These are phyloP conservation scores for Fusarium sp. DNA, from an alignment of 2,329 filamentous ascomycete species.

Conservation along the genomic window DNA sequence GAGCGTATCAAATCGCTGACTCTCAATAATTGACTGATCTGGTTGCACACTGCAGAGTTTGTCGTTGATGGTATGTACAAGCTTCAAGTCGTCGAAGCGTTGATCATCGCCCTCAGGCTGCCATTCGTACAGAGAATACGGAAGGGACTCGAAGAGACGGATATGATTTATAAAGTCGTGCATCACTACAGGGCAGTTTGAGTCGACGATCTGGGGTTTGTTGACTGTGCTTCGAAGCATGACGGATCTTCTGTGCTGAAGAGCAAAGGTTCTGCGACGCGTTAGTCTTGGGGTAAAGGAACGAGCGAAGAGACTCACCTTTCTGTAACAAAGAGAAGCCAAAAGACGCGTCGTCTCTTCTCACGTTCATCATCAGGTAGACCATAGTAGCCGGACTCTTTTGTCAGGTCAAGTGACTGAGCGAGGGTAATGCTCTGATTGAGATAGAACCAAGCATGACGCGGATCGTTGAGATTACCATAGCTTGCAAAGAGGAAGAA, in stretches of 20 bases:
- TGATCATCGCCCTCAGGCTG: slow-evolving; percentile 36
- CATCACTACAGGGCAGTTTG: slow-evolving; percentile 50
- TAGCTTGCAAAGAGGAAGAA: slow-evolving; percentile 50
- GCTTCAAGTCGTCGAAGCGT: slow-evolving; percentile 36
- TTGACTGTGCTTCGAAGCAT: slow-evolving; percentile 47
- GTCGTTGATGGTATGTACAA: slow-evolving; percentile 44
- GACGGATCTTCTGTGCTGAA: slow-evolving; percentile 48
- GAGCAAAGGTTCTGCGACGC: slow-evolving; percentile 43
- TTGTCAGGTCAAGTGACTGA: slow-evolving; percentile 44
- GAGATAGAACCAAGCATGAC: slow-evolving; percentile 49
- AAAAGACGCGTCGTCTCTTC: slow-evolving; percentile 48
- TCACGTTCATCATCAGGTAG: slow-evolving; percentile 42
- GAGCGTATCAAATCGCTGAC: slow-evolving; percentile 50
- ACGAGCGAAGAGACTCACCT: slow-evolving; percentile 2
- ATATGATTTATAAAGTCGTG: slow-evolving; percentile 52
- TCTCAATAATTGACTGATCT: slow-evolving; percentile 47
- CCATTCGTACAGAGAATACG: slow-evolving; percentile 49
- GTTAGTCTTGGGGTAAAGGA: accelerated
- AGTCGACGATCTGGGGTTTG: slow-evolving; percentile 48
- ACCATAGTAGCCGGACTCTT: slow-evolving; percentile 43
- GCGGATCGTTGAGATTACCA: slow-evolving; percentile 46
- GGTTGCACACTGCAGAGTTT: slow-evolving; percentile 45
- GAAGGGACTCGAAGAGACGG: slow-evolving; percentile 47
- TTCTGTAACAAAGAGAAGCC: slow-evolving; percentile 52
- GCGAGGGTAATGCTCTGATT: slow-evolving; percentile 50